Evolutionary conservation across 352 stramenopile species (phyloP), one percentile per base, ranked within the genome.

Genomic region (Globisporangium spiculum): DNA sequence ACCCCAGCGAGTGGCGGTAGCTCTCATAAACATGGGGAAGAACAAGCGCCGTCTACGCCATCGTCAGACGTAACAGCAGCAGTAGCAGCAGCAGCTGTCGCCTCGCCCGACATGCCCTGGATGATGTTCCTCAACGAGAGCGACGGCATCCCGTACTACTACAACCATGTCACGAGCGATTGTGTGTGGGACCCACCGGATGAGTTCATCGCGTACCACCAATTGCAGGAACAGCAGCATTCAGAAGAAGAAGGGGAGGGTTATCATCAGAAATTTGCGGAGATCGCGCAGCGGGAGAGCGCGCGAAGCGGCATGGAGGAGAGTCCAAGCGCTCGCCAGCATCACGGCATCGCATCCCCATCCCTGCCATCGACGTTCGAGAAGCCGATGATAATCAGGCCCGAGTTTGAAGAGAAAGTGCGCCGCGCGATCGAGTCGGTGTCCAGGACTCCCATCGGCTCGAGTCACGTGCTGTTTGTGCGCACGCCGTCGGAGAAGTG

Each of bases 61-160:
- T 44, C 27, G 14, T 24, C 8, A 26, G 32, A 3, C 32, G 0
- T 10, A 38, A 38, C 32, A 12, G 20, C 7, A 26, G 34, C 32
- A 12, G 20, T 3, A 26, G 34, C 32, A 12, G 20, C 7, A 26
- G 34, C 26, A 24, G 14, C 34, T 32, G 24, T 54, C 30, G 3
- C 41, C 5, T 55, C 41, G 18, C 53, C 36, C 1, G 50, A 70
- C 10, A 73, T 73, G 46, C 58, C 68, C 26, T 93, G 85, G 85
- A 88, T 89, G 65, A 82, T 91, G 79, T 84, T 90, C 48, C 34
- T 91, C 7, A 89, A 91, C 55, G 82, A 90, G 63, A 75, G 62
- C n/a, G 80, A 88, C 27, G 80, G 79, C 10, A 64, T 80, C 18
- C 81, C 83, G 30, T 93, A 93, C 66, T 93, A 92, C 68, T 90